phyloP scores from a whole-genome alignment of 306 rosid genomes.

The Dryas alaskensis region DNA sequence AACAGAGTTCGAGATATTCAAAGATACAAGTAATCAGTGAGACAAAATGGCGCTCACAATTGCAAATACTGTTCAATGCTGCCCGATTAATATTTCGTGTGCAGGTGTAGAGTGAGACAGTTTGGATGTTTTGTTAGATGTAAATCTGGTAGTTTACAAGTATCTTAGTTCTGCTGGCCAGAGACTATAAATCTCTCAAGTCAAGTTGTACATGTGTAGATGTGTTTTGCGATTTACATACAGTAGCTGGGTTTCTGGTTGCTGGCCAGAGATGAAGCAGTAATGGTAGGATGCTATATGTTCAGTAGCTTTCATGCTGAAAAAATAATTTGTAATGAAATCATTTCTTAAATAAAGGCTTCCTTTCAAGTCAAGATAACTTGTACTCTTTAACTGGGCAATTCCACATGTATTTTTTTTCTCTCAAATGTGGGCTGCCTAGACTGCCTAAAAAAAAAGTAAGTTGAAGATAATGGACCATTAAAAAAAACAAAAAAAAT shows the following conservation, averaged over 20 bases:
- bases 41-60: conserved; percentile 7
- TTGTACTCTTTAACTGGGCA: too few species aligned
- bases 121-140: conserved; percentile 32
- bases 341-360: neutral
- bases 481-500: too few species aligned
- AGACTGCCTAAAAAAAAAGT: too few species aligned
- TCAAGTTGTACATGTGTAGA: conserved; percentile 36
- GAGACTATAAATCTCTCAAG: conserved; percentile 24
- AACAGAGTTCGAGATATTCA: conserved; percentile 25
- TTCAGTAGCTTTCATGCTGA: conserved; percentile 20
- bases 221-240: neutral
- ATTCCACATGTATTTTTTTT: too few species aligned
- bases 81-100: conserved; percentile 27
- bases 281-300: conserved; percentile 9
- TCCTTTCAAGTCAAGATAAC: neutral
- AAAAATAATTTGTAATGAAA: conserved; percentile 30
- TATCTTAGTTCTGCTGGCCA: conserved; percentile 26
- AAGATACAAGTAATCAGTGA: conserved; percentile 24
- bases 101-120: conserved; percentile 32
- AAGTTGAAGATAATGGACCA: too few species aligned
- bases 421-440: too few species aligned
- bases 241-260: conserved; percentile 30
- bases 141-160: conserved; percentile 36
- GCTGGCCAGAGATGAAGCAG: conserved; percentile 19
- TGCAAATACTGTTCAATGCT: conserved; percentile 34